Base-by-base conservation (phyloP, 2,329 filamentous ascomycete species). In the Volutella citrinella region DNA sequence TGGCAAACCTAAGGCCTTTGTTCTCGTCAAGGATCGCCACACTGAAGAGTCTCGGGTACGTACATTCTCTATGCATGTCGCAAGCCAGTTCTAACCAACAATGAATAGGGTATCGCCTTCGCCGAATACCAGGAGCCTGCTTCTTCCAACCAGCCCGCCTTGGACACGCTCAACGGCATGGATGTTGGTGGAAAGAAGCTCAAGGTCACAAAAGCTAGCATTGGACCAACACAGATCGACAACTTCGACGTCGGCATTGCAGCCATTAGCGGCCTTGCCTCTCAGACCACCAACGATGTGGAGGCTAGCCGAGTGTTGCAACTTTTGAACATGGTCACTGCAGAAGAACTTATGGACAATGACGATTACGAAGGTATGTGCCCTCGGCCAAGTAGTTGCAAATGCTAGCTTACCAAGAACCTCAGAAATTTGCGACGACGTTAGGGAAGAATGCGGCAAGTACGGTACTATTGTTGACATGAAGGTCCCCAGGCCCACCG, bases 281-380 rank as follows among this genome's bases (percentile, higher is more conserved):
- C 91, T 38, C 95, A 93, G 14, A 87, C 82, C 4, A 84, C 86
- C 22, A 76, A 76, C 36, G 85, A 90, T 40, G 71, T 85, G 20
- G 89, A 95, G 49, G 80, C 83, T 40, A 86, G 86, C 46, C 79
- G 87, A 36, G 91, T 98, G 12, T 62, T 98, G 41, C 91, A 95
- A 65, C 70, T 98, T 42, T 78, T 98, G 56, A 98, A 98, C 69
- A 98, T 98, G 93, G 91, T 98, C 21, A 98, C 93, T 0, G 76
- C 89, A 0, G 93, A 98, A 52, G 93, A 98, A 64, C 70, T 98
- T 16, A 80, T 96, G 65, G 90, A 97, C 57, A 82, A 82, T 32
- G 90, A 97, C 21, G 93, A 98, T 55, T 97, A 96, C 55, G 87
- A 96, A 65, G 91, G 91, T 90, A 74, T 56, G 70, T 22, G 20